Percentiles rank a stretch among this genome's conserved stretches.
Evolutionary conservation across 495 filamentous ascomycete species (phyloP).

Genomic region (Podospora tetraspora): DNA sequence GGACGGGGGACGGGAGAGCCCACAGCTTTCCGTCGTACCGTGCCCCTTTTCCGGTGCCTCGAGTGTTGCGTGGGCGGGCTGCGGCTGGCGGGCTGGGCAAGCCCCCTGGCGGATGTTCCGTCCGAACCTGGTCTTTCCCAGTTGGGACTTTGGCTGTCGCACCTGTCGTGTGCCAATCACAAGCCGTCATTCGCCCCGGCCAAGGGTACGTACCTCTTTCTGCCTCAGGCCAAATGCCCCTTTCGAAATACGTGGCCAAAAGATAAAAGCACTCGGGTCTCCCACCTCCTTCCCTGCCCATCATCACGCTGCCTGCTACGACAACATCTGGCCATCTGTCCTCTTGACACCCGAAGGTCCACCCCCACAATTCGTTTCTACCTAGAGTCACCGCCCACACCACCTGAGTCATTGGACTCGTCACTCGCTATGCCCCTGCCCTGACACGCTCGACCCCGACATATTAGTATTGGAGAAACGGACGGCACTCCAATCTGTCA

Average conservation of each 20-base stretch:
- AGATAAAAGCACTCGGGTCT: slow-evolving; percentile 32
- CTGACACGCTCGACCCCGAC: slow-evolving; percentile 20
- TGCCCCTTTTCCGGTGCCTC: slow-evolving; percentile 4
- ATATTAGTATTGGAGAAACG: slow-evolving; percentile 40
- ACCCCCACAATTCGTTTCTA: slow-evolving; percentile 6
- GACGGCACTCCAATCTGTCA: slow-evolving; percentile 39
- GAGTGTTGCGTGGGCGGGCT: slow-evolving; percentile 7
- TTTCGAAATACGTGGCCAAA: slow-evolving; percentile 29
- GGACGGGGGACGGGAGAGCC: not conserved
- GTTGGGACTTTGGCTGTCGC: slow-evolving; percentile 27
- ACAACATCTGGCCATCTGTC: slow-evolving; percentile 27
- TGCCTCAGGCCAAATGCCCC: slow-evolving; percentile 29
- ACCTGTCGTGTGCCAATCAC: slow-evolving; percentile 28
- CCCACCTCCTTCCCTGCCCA: slow-evolving; percentile 18
- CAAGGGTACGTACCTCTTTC: not conserved
- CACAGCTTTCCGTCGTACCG: not conserved
- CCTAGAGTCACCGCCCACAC: slow-evolving; percentile 13
- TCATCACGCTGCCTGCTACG: slow-evolving; percentile 12
- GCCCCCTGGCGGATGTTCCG: slow-evolving; percentile 16
- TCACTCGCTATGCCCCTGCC: slow-evolving; percentile 25
- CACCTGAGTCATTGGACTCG: slow-evolving; percentile 26
- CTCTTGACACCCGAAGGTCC: slow-evolving; percentile 24
- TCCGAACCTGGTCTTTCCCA: slow-evolving; percentile 19
- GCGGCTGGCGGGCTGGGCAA: slow-evolving; percentile 2
- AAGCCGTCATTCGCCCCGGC: not conserved